These are phyloP conservation scores for Plasmodium yoelii DNA, from an alignment of 169 alveolate species.

Conservation along the genomic window DNA sequence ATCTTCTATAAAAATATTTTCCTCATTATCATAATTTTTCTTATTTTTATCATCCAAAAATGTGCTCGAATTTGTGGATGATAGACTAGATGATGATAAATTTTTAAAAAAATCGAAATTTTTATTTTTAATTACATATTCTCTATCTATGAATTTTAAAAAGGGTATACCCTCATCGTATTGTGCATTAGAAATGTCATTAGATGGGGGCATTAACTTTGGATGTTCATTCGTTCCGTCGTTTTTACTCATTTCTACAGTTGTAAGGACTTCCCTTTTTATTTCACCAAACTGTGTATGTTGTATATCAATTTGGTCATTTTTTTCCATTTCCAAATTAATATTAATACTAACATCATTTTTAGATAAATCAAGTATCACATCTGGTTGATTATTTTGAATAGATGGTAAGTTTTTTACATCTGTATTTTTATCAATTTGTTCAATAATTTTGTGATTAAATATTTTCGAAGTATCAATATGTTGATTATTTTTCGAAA, in stretches of 20 bases:
- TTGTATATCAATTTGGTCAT: background rate
- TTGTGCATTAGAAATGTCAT: background rate
- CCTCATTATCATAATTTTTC: conserved; percentile 10
- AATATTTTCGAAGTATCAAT: background rate
- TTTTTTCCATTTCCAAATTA: no score
- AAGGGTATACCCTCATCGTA: conserved; percentile 11
- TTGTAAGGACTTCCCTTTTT: background rate
- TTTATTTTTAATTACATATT: no score
- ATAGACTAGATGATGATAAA: conserved; percentile 30
- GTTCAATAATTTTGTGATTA: no score
- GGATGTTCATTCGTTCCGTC: background rate
- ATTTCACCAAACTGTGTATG: background rate
- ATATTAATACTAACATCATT: no score
- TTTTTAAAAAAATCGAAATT: conserved; percentile 60
- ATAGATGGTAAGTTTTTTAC: no score
- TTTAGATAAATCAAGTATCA: no score
- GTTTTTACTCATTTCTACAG: background rate
- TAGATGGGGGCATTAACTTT: background rate
- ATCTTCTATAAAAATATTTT: background rate
- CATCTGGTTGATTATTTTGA: no score
- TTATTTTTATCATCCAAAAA: conserved; percentile 2
- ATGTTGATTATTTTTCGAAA: conserved; percentile 11
- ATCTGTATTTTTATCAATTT: no score
- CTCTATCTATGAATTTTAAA: conserved; percentile 18
- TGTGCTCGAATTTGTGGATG: conserved; percentile 30